Conservation (phyloP, 352 stramenopile genomes). For the Pythium myriotylum region DNA sequence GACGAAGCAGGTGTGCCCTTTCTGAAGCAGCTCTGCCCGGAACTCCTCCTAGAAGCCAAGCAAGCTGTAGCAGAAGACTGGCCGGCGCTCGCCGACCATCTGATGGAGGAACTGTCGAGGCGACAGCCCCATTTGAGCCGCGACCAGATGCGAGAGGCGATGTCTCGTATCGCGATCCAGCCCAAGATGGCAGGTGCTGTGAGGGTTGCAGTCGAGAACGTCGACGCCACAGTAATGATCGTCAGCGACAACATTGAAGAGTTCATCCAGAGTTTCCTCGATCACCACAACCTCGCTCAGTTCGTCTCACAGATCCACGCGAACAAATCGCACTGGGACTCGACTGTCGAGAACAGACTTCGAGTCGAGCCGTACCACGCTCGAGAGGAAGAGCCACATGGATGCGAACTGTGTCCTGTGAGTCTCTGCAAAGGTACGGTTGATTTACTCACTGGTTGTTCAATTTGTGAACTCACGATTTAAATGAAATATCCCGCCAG, state of each 20-base stretch:
- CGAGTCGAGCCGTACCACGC: constrained; percentile 24
- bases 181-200: no score
- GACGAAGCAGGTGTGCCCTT: constrained; percentile 20
- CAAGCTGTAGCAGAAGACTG: no score
- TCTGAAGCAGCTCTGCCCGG: no score
- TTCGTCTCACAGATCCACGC: constrained; percentile 3
- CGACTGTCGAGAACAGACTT: constrained; percentile 1
- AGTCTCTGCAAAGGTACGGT: constrained; percentile 33
- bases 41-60: no score
- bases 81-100: no score
- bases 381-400: constrained; percentile 15
- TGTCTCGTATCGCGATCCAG: background rate
- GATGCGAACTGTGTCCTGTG: constrained; percentile 22
- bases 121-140: constrained; percentile 10
- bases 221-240: constrained; percentile 19
- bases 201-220: constrained; percentile 6
- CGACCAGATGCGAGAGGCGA: constrained; percentile 14
- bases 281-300: constrained; percentile 15
- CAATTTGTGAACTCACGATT: no score
- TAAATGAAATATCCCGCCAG: no score
- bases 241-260: constrained; percentile 29
- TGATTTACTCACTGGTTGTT: no score
- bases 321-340: no score
- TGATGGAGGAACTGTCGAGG: background rate
- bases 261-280: constrained; percentile 28